Conservation (phyloP, 2,329 filamentous ascomycete genomes). For the Diaporthe sp. region DNA sequence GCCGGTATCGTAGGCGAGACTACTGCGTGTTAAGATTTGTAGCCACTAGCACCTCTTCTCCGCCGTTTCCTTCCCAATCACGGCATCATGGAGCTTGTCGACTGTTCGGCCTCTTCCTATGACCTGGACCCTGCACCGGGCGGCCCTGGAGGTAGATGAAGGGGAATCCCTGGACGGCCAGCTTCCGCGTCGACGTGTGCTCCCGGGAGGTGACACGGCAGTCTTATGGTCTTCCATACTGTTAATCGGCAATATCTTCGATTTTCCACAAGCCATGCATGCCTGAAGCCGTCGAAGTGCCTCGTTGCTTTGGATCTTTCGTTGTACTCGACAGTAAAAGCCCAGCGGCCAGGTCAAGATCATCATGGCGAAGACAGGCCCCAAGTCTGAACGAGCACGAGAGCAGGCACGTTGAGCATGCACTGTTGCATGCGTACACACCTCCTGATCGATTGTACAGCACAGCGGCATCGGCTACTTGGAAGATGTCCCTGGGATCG, state of each 20-base stretch:
- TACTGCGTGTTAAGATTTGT: not conserved
- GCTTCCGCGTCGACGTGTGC: not conserved
- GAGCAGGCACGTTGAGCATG: not conserved
- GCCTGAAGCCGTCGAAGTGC: not conserved
- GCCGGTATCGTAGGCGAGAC: conserved; percentile 11
- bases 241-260: not conserved
- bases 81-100: not conserved
- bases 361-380: not conserved
- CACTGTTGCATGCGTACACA: not conserved
- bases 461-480: not conserved
- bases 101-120: conserved; percentile 12
- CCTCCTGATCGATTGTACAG: not conserved
- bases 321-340: not conserved
- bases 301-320: not conserved
- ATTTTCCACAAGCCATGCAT: not conserved
- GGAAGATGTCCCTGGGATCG: not conserved
- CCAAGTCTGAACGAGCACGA: not conserved
- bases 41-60: conserved; percentile 10
- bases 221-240: not conserved
- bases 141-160: not conserved
- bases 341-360: not conserved
- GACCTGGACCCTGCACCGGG: conserved; percentile 8
- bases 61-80: conserved; percentile 36
- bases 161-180: not conserved
- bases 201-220: not conserved